Evolutionary conservation across 331 rosid genomes (phyloP).

Genomic region (Rosa hybrid): DNA sequence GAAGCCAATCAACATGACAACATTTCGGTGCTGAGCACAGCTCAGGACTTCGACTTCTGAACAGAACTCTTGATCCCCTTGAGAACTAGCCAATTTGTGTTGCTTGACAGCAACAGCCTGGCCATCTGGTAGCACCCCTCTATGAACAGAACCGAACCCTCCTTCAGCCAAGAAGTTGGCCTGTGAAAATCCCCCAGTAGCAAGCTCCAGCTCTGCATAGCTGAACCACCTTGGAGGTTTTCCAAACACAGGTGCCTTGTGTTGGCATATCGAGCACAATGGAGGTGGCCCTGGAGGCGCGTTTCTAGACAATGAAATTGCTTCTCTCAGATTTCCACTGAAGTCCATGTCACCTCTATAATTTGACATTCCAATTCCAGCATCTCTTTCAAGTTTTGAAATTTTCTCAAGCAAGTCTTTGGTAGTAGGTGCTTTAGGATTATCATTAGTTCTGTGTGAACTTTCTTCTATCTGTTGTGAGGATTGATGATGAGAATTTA

Average conservation of each 20-base stretch:
- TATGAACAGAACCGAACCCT: conserved; percentile 86
- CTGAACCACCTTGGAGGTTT: conserved; percentile 89
- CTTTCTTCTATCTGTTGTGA: conserved; percentile 51
- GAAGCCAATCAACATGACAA: conserved; percentile 89
- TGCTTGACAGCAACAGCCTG: conserved; percentile 92
- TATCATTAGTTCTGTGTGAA: conserved; percentile 47
- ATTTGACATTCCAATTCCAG: conserved; percentile 54
- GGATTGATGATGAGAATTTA: conserved; percentile 51
- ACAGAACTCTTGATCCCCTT: conserved; percentile 84
- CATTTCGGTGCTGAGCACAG: conserved; percentile 93
- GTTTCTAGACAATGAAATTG: conserved; percentile 68
- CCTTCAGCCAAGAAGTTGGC: conserved; percentile 95
- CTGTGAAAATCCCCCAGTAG: conserved; percentile 83
- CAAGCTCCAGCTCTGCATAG: conserved; percentile 84
- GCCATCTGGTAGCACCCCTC: conserved; percentile 92
- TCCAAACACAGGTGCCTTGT: conserved; percentile 92
- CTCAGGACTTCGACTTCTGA: conserved; percentile 93
- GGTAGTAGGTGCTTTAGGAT: conserved; percentile 53
- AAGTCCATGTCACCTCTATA: conserved; percentile 58
- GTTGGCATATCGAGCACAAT: conserved; percentile 84
- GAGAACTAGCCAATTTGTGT: conserved; percentile 91
- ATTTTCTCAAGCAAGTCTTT: conserved; percentile 59
- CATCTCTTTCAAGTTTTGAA: conserved; percentile 63
- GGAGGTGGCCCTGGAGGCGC: conserved; percentile 90
- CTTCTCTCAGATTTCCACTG: conserved; percentile 85